Evolutionary conservation across 768 basidiomycete genomes (phyloP), one percentile per base, ranked within the genome.

Genomic region (Amanita rubescens): DNA sequence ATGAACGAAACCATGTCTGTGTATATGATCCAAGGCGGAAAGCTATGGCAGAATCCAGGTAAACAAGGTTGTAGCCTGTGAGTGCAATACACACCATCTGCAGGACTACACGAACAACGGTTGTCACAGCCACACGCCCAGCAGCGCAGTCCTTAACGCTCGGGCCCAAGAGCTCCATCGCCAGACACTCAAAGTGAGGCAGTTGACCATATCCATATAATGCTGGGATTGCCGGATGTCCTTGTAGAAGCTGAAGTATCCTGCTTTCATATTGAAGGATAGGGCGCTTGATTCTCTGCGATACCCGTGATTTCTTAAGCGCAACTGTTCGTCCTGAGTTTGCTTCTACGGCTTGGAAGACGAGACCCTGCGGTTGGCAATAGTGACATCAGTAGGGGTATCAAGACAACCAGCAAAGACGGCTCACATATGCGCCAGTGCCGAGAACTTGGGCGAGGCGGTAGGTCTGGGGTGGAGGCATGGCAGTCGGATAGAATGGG

Each of bases 101-200:
- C 43, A 55, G 42, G n/a, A 59, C 49, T 32, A 69, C 27, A 20
- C 51, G 55, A 53, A 59, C 44, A 22, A 62, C 65, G 27, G 64
- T 68, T 48, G 55, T 57, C 41, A 60, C 38, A 41, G 22, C 48
- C 39, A 69, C 47, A 43, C 38, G 51, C 17, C 45, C 58, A 24
- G 57, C 61, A 27, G 55, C 57, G 41, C 45, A 47, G 53, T 60
- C 60, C 51, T 49, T 56, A 27, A 69, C 30, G 55, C 51, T 58
- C 33, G 57, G 55, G 7, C 67, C 67, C 38, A 69, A 53, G 24
- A 65, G 59, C 48, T 68, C 66, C 60, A 70, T 61, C 34, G 68
- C 61, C n/a, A 69, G 20, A 52, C 64, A 70, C 55, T 72, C 70
- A 43, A 71, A 72, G 56, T 70, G 67, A 11, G 57, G 51, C n/a